Evolutionary conservation across 441 rosid species (phyloP), one percentile per base, ranked within the genome.

Genomic region (Bocquillonia castaneifolia): DNA sequence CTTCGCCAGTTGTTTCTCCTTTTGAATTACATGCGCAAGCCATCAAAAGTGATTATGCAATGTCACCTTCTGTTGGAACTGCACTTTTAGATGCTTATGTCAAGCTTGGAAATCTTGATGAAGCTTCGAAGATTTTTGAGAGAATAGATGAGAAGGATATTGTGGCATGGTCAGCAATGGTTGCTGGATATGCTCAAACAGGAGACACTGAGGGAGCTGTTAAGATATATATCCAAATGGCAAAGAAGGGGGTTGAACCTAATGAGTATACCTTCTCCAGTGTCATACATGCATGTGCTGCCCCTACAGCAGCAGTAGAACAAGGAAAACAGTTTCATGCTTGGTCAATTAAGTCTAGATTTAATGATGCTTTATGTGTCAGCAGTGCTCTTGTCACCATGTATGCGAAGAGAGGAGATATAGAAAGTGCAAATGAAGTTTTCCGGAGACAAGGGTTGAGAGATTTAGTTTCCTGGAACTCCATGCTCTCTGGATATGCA

Each of bases 11-110:
- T 3, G 66, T 88, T 54, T 84, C 89, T 67, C 86, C 90, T 74
- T 71, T 71, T 59, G 92, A 85, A 67, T 57, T 84, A 48, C 84
- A 79, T 68, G 86, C 84, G 60, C 67, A 84, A 42, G 78, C 71
- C 58, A 76, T 84, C 86, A 94, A 75, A 80, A 76, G 71, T 85
- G 84, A 81, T 74, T 83, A 84, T 70, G 79, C 67, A 31, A 85
- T 76, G 71, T 76, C 83, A 61, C 75, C 89, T 20, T 80, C 85
- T 58, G 78, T 89, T 76, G 98, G 94, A 72, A 90, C 96, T 15
- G 92, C 98, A 73, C 80, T 93, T 76, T 85, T 88, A 75, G 92
- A 93, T 74, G 86, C 87, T 83, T 93, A 93, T 73, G 86, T 88
- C 4, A 88, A 85, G 76, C 80, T 78, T 4, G 84, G 89, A 44